A percentile compares a stretch with the other conserved stretches of the same genome.
Evolutionary conservation across 108 stramenopile genomes (phyloP).

Genomic region (Fragilaria crotonensis): DNA sequence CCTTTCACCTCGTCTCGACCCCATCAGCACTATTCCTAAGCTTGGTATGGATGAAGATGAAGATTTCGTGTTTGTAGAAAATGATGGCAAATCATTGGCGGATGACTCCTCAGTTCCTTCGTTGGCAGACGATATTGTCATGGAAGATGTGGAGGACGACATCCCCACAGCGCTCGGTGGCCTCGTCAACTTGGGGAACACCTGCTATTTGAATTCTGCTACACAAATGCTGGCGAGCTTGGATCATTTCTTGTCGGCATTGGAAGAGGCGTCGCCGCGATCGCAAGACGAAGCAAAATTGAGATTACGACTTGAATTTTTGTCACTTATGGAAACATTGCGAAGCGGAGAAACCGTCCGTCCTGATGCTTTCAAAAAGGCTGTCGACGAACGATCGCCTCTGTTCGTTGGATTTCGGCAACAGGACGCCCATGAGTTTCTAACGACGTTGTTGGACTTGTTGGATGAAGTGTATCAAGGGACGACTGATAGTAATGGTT

Average conservation of each 20-base stretch:
- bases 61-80: neutral
- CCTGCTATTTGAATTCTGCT: conserved; percentile 75
- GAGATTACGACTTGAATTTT: neutral
- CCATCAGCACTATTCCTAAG: neutral
- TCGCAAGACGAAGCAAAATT: neutral
- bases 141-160: neutral
- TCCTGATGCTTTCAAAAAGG: conserved; percentile 32
- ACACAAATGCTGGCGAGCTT: conserved; percentile 51
- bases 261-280: neutral
- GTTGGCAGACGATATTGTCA: neutral
- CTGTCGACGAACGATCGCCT: conserved; percentile 32
- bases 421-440: conserved; percentile 61
- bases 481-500: too few species aligned
- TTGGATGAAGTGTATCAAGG: conserved; percentile 45
- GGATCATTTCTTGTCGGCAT: conserved; percentile 4
- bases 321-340: neutral
- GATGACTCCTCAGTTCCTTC: neutral
- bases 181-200: conserved; percentile 65
- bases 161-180: conserved; percentile 3
- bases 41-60: neutral
- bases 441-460: conserved; percentile 48
- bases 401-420: conserved; percentile 49
- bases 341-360: conserved; percentile 14
- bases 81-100: neutral
- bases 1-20: neutral